phyloP scores from a whole-genome alignment of 1,284 basidiomycete species.

The Laetiporus sulphureus region DNA sequence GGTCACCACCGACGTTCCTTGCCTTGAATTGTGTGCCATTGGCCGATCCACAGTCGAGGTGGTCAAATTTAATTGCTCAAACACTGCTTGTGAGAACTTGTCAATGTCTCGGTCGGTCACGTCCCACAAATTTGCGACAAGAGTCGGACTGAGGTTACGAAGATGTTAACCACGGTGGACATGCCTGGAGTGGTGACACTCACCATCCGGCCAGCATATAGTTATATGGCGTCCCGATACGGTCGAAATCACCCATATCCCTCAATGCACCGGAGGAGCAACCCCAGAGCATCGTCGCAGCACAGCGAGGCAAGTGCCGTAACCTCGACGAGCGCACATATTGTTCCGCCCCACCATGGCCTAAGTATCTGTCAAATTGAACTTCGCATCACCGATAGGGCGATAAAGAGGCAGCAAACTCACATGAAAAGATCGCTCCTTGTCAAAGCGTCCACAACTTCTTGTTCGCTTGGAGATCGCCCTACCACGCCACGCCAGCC shows the following conservation, averaged over 20 bases:
- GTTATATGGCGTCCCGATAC: conserved; percentile 85
- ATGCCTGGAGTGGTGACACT: conserved; percentile 34
- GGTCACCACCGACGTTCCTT: conserved; percentile 52
- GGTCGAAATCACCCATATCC: conserved; percentile 92
- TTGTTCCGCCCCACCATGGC: conserved; percentile 94
- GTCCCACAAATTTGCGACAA: conserved; percentile 96
- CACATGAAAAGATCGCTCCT: conserved; percentile 81
- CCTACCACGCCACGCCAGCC: conserved; percentile 87
- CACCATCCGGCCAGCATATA: conserved; percentile 97
- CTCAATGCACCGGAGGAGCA: conserved; percentile 89
- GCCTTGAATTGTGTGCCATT: conserved; percentile 13
- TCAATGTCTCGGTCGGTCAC: conserved; percentile 98
- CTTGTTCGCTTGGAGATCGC: conserved; percentile 72
- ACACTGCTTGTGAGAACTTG: conserved; percentile 81
- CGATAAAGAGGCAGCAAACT: conserved; percentile 27
- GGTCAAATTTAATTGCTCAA: conserved; percentile 66
- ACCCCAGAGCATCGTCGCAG: conserved; percentile 96
- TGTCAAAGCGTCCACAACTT: conserved; percentile 67
- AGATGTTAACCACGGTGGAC: no score
- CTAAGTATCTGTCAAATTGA: conserved; percentile 72
- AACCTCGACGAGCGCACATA: conserved; percentile 87
- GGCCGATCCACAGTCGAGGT: conserved; percentile 28
- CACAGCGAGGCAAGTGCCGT: conserved; percentile 75
- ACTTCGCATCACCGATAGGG: conserved; percentile 6
- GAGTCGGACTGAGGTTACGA: conserved; percentile 66